Evolutionary conservation across 805 yeast species (phyloP), one percentile per base, ranked within the genome.

Genomic region (Spathaspora passalidarum): DNA sequence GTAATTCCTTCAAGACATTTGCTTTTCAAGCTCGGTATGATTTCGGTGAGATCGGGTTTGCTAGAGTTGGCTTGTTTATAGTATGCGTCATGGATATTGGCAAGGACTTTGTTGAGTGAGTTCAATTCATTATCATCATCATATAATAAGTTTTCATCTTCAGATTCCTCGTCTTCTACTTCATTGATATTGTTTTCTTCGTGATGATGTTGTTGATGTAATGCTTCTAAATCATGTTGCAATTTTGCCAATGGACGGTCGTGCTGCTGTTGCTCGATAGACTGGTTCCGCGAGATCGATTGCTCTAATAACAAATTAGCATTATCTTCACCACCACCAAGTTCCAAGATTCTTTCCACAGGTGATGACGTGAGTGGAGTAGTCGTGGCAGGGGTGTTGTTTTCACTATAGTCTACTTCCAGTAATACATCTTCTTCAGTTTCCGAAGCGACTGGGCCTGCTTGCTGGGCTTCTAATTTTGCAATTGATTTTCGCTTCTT

Each of bases 221-320:
- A 69, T 49, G 70, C 73, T 50, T 85, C 89, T 49, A 89, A 69
- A 53, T 83, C 81, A 55, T 83, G 80, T 59, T 90, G 96, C 43
- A 89, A 67, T 51, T 84, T 85, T 0, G 96, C 96, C 49, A 89
- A 68, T 1, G 96, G 96, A 51, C 96, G 73, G 44, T 88, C 91
- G 35, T 80, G 80, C 57, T 84, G 86, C 57, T 89, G 96, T 42
- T 81, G 86, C 55, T 88, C 96, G 2, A 89, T 68, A 0, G 87
- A 79, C 17, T 81, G 85, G 20, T 81, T 80, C 52, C 90, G 75
- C 45, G 85, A 83, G 18, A 76, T 67, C 22, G 84, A 80, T 61
- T 85, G 80, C 56, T 75, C 79, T 32, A 73, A 68, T 44, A 84
- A 61, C 43, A 82, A 61, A 54, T 73, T 61, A 35, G 73, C 57